Evolutionary conservation across 495 filamentous ascomycete genomes (phyloP), one percentile per base, ranked within the genome.

Genomic region (Chlorociboria aeruginascens): DNA sequence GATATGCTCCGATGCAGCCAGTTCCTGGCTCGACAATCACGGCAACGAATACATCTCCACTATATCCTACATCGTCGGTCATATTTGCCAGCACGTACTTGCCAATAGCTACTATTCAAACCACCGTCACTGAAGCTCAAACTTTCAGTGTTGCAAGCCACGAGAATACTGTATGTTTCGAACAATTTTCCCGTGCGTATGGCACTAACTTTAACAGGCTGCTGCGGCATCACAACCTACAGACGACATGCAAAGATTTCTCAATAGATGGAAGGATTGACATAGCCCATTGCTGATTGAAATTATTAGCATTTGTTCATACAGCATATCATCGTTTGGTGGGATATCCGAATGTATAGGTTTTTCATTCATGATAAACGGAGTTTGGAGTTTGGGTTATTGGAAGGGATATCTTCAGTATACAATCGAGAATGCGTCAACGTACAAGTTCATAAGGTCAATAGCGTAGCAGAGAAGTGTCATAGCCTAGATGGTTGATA

Each of bases 1-100:
- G 71, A 60, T 87, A 82, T 63, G 84, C 84, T 25, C 83, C 83
- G 1, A 82, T 85, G 82, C 79, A 82, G 46, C 74, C 72, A 43
- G 68, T 75, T 32, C 82, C 84, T 11, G 72, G 71, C 9, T 81
- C 72, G 13, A 77, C 76, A 39, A 86, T 88, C 45, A 79, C 75
- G 14, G 71, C 70, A 11, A 64, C 60, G 12, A 70, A 75, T 48
- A 67, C 65, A 1, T 74, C 64, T 14, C 75, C 78, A 20, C 66
- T 77, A 47, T 79, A 72, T 55, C 79, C 83, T 17, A 79, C 82
- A 3, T 83, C 76, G 45, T 64, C 70, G 6, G 79, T 78, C 37
- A 60, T 59, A 0, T 69, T 84, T 40, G 83, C 78, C 8, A 75
- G 62, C 16, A 73, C 75, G 1, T 77, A 66, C 49, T 59, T 85